Evolutionary conservation across 371 early-diverging fungal species (phyloP).

Genomic region (Lichtheimia ramosa): DNA sequence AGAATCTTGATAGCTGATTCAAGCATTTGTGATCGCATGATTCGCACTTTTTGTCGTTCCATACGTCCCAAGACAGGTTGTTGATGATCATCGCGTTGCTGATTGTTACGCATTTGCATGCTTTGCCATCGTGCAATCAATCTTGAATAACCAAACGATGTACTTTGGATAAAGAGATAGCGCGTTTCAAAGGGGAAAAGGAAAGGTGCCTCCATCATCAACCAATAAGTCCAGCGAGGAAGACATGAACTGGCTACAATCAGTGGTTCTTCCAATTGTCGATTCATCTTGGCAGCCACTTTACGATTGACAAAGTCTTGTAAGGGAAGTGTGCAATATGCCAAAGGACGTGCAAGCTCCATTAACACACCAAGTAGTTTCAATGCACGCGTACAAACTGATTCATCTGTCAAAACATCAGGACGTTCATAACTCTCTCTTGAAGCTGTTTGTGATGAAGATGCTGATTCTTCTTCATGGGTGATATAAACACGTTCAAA

Average conservation of each 20-base stretch:
- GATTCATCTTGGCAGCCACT: slow-evolving; percentile 78
- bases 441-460: slow-evolving; percentile 12
- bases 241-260: slow-evolving; percentile 82
- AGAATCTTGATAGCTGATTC: slow-evolving; percentile 82
- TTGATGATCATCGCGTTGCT: slow-evolving; percentile 24
- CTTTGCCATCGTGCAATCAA: slow-evolving; percentile 66
- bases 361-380: slow-evolving; percentile 51
- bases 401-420: slow-evolving; percentile 17
- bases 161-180: slow-evolving; percentile 74
- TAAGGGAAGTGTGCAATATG: slow-evolving; percentile 31
- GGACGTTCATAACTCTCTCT: slow-evolving; percentile 13
- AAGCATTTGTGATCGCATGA: slow-evolving; percentile 72
- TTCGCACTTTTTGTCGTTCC: slow-evolving; percentile 82
- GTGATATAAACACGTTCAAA: slow-evolving; percentile 41
- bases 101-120: slow-evolving; percentile 44
- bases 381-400: slow-evolving; percentile 46
- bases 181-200: slow-evolving; percentile 86
- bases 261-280: slow-evolving; percentile 86
- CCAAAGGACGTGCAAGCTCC: slow-evolving; percentile 5
- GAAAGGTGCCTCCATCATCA: slow-evolving; percentile 74
- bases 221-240: slow-evolving; percentile 74
- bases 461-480: slow-evolving; percentile 9
- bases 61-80: slow-evolving; percentile 67
- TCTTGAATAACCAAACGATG: slow-evolving; percentile 85
- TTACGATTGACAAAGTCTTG: slow-evolving; percentile 77